These are phyloP conservation scores for Metarhizium brunneum DNA, from an alignment of 2,329 filamentous ascomycete genomes.

Conservation along the genomic window DNA sequence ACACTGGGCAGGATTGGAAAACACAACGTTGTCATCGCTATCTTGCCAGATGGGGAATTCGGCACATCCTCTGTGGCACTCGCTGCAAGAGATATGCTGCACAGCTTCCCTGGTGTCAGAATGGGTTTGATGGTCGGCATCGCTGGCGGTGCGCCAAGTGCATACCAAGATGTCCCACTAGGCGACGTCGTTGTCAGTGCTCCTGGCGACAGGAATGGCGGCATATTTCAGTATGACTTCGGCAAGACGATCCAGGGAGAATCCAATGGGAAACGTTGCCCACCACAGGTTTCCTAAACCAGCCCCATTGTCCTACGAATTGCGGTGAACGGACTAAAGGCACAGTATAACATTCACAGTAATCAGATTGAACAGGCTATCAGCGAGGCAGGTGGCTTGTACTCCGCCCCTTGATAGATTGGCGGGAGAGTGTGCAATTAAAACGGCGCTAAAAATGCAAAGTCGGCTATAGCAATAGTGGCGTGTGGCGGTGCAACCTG, in stretches of 20 bases:
- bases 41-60: constrained; percentile 16
- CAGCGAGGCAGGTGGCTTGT: too few relatives aligned
- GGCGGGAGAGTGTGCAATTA: too few relatives aligned
- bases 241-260: constrained; percentile 4
- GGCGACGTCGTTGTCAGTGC: constrained; percentile 14
- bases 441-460: too few relatives aligned
- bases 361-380: neutral
- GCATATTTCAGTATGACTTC: constrained; percentile 17
- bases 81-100: constrained; percentile 17
- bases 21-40: constrained; percentile 28
- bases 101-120: constrained; percentile 19
- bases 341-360: too few relatives aligned
- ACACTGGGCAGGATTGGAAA: constrained; percentile 18
- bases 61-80: constrained; percentile 15
- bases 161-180: constrained; percentile 5
- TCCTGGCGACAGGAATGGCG: constrained; percentile 1
- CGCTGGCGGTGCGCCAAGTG: constrained; percentile 23
- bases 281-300: constrained; percentile 9
- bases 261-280: constrained; percentile 3
- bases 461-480: too few relatives aligned
- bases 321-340: neutral
- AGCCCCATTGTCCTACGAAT: constrained; percentile 3
- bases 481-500: too few relatives aligned
- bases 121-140: constrained; percentile 24
- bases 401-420: too few relatives aligned